Conservation (phyloP, 345 rosid genomes). For the Raphanus sativus region DNA sequence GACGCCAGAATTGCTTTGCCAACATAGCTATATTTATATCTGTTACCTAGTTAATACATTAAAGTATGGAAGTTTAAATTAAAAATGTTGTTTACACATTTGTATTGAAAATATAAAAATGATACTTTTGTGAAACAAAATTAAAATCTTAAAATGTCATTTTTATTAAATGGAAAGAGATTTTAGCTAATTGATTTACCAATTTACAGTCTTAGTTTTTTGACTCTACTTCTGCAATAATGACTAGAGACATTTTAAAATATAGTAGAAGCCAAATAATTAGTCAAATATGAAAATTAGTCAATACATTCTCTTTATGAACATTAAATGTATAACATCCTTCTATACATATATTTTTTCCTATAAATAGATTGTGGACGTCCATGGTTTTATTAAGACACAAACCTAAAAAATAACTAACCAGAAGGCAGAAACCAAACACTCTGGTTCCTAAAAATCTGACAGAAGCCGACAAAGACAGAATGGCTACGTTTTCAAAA, state of each 20-base stretch:
- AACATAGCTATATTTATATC: no score
- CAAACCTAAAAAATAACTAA: background rate
- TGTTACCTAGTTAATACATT: no score
- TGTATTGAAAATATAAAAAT: background rate
- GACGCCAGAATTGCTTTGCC: no score
- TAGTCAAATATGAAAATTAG: constrained; percentile 6
- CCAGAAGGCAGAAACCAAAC: background rate
- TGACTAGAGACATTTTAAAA: background rate
- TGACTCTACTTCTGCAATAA: background rate
- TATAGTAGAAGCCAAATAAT: background rate
- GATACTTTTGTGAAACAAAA: background rate
- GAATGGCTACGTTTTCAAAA: constrained; percentile 46
- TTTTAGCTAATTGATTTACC: background rate
- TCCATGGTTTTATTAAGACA: background rate
- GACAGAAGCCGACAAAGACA: constrained; percentile 22
- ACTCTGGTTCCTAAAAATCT: background rate
- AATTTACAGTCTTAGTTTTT: background rate
- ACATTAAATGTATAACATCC: background rate
- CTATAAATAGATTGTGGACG: background rate
- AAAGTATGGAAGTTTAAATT: background rate
- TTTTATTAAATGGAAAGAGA: background rate
- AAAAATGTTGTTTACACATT: background rate
- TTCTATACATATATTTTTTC: background rate
- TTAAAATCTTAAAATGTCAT: background rate
- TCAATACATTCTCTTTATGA: background rate